Evolutionary conservation across 345 rosid genomes (phyloP), one percentile per base, ranked within the genome.

Genomic region (Rhodamnia argentea): DNA sequence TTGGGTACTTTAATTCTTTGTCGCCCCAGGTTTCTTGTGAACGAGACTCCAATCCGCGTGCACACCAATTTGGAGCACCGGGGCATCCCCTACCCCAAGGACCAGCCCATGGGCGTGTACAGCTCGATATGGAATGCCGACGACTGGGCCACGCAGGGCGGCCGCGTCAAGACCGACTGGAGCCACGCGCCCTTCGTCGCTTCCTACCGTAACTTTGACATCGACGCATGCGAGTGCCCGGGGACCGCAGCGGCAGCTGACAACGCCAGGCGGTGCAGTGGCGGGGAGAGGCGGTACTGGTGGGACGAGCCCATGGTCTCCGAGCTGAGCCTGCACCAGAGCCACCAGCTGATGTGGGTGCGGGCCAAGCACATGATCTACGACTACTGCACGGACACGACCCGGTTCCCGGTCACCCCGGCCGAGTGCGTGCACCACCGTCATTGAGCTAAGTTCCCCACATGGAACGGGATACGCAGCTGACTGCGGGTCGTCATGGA

Each of bases 91-190:
- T 98, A 90, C 84, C 99, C 99, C 0, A 98, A 92, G 92, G 98
- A 96, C 86, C 99, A 98, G 86, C 90, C 98, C 20, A 98, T 98
- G 99, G 98, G 99, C 5, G 96, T 95, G 0, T 96, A 95, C 92
- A 98, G 99, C 88, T 98, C 99, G 20, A 96, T 98, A 52, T 98
- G 99, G 99, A 98, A 98, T 22, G 99, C 99, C 4, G 99, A 98
- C 84, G 99, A 98, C 87, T 98, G 99, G 99, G 99, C 99, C 3
- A 98, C 99, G 0, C 99, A 95, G 84, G 99, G 99, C 47, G 99
- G 99, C 12, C 91, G 94, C 58, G 90, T 98, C 16, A 98, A 98
- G 92, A 98, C 99, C 0, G 98, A 98, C 62, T 98, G 99, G 99
- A 91, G 89, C 86, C 99, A 96, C 42, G 99, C 99, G 5, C 99